Base-by-base conservation (phyloP, 1,284 basidiomycete genomes). In the Melampsora abietis-canadensis region DNA sequence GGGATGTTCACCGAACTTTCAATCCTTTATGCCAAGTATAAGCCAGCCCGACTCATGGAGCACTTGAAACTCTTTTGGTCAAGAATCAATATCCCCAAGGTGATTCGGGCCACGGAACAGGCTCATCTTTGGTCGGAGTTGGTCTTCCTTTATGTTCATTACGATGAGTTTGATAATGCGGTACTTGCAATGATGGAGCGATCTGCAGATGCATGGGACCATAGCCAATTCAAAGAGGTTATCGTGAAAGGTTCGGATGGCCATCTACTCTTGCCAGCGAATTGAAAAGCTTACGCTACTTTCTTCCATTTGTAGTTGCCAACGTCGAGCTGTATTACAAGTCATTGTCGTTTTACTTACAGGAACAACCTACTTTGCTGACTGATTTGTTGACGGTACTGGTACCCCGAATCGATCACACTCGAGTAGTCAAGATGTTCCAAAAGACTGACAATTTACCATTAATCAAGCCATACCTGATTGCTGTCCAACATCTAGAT, bases 101-200 rank as follows among this genome's bases (percentile, higher is more conserved):
- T 97, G 80, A 94, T 98, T 85, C 91, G 90, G 84, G 92, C 92
- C 14, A 88, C 93, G 6, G 93, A 98, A 84, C 90, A 91, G 80
- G 93, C 92, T n/a, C 95, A 98, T 79, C 88, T 98, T 72, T 98
- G 96, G 95, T 78, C 93, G n/a, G 96, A 98, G 82, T 87, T 98
- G 21, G 95, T 98, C 62, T 98, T 94, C 87, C 84, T 98, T 68
- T 98, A 98, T 84, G 90, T 97, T 84, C 96, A 96, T 84, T 98
- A 98, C 81, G 95, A 96, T 81, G 90, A 93, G 86, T 82, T 80
- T 88, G 93, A 96, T 82, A 96, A 96, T 80, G 93, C 94, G n/a
- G 91, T 92, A 46, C 85, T 96, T 77, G 92, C 93, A 2, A 98
- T 97, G 91, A 98, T 98, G 82, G 96, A 99, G 83, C 90, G 94